These are phyloP conservation scores for Arabidopsis hybrid DNA, from an alignment of 441 rosid genomes.

Conservation along the genomic window DNA sequence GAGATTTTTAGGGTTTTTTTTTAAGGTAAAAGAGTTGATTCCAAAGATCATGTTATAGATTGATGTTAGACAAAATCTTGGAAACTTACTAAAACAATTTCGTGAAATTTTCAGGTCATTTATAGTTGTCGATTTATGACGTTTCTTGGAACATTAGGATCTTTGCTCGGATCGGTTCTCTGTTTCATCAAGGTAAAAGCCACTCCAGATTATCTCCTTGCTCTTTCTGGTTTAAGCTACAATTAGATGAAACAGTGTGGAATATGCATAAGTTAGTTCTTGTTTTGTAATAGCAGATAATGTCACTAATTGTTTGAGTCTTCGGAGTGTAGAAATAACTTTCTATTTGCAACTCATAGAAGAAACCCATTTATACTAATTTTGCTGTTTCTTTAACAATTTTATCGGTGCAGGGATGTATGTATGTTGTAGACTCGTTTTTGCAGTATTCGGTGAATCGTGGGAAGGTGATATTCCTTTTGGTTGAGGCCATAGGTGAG, in stretches of 20 bases:
- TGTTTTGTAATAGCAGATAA: conserved; percentile 12
- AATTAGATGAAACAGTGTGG: background rate
- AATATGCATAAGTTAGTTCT: background rate
- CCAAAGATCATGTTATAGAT: conserved; percentile 1
- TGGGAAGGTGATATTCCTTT: conserved; percentile 71
- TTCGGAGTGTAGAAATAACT: background rate
- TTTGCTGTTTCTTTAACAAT: conserved; percentile 13
- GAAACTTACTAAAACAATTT: too few species aligned
- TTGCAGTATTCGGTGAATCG: conserved; percentile 57
- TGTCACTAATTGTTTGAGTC: background rate
- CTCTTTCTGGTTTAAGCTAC: background rate
- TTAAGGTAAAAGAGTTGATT: background rate
- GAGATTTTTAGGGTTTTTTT: background rate
- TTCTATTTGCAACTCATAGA: background rate
- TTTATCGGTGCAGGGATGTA: conserved; percentile 73
- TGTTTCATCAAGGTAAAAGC: conserved; percentile 70
- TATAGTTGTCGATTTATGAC: conserved; percentile 74
- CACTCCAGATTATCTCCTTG: conserved; percentile 6
- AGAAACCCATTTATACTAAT: background rate
- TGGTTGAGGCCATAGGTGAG: conserved; percentile 96
- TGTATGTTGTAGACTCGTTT: conserved; percentile 66
- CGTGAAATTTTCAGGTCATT: conserved; percentile 47
- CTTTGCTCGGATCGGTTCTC: conserved; percentile 64
- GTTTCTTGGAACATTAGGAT: conserved; percentile 71
- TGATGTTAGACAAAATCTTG: background rate